Percentiles rank a stretch among this genome's conserved stretches.
These are phyloP conservation scores for Colletotrichum sp. DNA, from an alignment of 2,329 filamentous ascomycete genomes.

Conservation along the genomic window DNA sequence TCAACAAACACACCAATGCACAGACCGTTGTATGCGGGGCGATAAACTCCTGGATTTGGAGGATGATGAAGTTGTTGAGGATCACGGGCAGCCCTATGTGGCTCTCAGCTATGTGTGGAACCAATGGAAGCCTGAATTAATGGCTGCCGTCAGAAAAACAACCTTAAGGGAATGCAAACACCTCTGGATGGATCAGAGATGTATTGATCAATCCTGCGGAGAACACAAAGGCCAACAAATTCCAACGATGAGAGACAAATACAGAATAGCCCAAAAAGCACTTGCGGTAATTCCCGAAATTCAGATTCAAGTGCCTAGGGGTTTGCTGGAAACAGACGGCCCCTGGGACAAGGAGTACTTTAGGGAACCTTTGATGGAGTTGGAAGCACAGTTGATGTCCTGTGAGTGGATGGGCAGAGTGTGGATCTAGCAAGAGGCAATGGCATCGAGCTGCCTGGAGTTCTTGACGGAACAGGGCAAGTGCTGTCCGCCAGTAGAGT, in stretches of 20 bases:
- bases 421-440: not conserved
- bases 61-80: not conserved
- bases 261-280: not conserved
- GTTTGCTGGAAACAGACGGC: not conserved
- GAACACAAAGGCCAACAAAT: not conserved
- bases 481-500: not conserved
- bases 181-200: not conserved
- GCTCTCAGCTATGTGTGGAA: not conserved
- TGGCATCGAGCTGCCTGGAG: not conserved
- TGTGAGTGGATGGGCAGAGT: not conserved
- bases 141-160: not conserved
- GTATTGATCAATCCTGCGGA: not conserved
- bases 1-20: not conserved
- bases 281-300: not conserved
- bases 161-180: not conserved
- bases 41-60: not conserved
- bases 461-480: not conserved
- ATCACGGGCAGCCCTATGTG: not conserved
- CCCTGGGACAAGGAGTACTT: not conserved
- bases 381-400: not conserved
- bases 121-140: not conserved
- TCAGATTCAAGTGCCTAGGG: not conserved
- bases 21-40: not conserved
- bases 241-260: not conserved
- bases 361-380: not conserved